Percentiles rank a stretch among this genome's conserved stretches.
Evolutionary conservation across 257 asterid genomes (phyloP).

Genomic region (Scutellaria minor): DNA sequence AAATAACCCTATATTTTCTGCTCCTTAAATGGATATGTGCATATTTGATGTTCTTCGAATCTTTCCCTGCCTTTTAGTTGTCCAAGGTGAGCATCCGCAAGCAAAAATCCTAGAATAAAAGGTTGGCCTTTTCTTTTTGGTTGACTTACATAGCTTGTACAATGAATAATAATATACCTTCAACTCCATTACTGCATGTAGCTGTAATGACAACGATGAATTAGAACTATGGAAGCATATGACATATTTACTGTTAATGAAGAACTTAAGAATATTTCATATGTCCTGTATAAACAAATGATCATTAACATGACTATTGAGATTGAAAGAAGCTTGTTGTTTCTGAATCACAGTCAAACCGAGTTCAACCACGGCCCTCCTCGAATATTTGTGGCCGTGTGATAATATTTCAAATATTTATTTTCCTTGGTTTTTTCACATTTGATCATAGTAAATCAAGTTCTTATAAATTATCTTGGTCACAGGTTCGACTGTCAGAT

Average conservation of each 20-base stretch:
- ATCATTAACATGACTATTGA: conserved; percentile 15
- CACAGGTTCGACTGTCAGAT: conserved; percentile 72
- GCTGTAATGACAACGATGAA: background rate
- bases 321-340: conserved; percentile 24
- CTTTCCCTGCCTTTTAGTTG: conserved; percentile 17
- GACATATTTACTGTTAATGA: background rate
- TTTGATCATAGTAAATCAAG: conserved; percentile 11
- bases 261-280: conserved; percentile 15
- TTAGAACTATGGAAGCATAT: conserved; percentile 8
- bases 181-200: conserved; percentile 13
- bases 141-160: background rate
- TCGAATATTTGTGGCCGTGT: conserved; percentile 16
- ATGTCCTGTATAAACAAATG: conserved; percentile 9
- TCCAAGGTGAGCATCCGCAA: conserved; percentile 4
- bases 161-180: conserved; percentile 1
- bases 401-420: background rate
- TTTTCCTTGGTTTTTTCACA: background rate
- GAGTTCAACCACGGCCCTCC: conserved; percentile 15
- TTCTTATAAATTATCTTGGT: conserved; percentile 17
- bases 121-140: conserved; percentile 17
- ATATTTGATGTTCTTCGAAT: conserved; percentile 12
- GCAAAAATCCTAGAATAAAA: conserved; percentile 15
- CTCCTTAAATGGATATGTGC: conserved; percentile 4
- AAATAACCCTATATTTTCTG: background rate
- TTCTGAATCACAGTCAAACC: conserved; percentile 22